Evolutionary conservation across 805 yeast species (phyloP).

Genomic region (fission yeast (Schizosaccharomyces pombe)): DNA sequence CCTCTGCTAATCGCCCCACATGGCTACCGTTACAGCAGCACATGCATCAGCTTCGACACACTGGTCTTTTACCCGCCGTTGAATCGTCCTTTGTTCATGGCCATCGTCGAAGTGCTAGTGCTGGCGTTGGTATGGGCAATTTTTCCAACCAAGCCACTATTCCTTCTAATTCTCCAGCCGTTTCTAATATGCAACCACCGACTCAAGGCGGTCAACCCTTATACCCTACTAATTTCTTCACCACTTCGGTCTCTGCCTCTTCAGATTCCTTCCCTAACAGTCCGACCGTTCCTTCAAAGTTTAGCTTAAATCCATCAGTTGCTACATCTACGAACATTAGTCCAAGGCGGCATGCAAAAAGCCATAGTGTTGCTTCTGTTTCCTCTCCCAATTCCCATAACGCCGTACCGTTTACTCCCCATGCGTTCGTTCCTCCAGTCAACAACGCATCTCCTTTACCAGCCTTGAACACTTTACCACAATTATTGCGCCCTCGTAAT

Average conservation of each 20-base stretch:
- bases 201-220: too few relatives aligned
- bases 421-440: neutral
- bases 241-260: neutral
- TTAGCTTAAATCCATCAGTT: neutral
- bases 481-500: neutral
- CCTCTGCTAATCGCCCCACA: neutral
- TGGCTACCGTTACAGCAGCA: constrained; percentile 1
- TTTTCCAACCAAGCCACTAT: neutral
- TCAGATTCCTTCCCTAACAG: neutral
- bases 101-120: neutral
- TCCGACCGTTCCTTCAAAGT: neutral
- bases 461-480: neutral
- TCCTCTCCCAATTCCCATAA: neutral
- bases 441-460: neutral
- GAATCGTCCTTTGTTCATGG: neutral
- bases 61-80: neutral
- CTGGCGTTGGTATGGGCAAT: neutral
- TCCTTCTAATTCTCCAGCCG: neutral
- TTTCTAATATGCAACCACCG: too few relatives aligned
- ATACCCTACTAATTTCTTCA: neutral
- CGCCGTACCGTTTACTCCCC: neutral
- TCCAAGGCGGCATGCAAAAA: neutral
- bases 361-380: neutral
- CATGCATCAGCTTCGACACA: neutral
- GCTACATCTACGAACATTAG: neutral